Evolutionary conservation across 257 asterid species (phyloP).

Genomic region (Capsicum rhomboideum): DNA sequence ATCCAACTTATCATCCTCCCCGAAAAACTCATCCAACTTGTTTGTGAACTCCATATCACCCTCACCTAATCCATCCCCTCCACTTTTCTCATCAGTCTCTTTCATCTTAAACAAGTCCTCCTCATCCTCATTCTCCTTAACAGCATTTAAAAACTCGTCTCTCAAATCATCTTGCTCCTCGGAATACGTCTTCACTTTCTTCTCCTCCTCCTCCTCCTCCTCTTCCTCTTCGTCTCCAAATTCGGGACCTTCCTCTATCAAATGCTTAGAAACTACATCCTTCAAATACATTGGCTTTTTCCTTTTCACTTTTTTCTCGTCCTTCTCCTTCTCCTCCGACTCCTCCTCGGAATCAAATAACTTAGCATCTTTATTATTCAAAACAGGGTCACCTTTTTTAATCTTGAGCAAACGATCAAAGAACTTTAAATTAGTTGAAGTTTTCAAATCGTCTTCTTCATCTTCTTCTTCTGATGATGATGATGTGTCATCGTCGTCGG

Average conservation of each 20-base stretch:
- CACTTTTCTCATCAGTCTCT: conserved; percentile 13
- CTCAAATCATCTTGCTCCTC: conserved; percentile 73
- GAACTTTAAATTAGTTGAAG: conserved; percentile 15
- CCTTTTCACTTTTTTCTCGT: neutral
- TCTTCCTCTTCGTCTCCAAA: conserved; percentile 34
- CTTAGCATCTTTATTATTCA: conserved; percentile 48
- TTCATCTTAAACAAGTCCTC: conserved; percentile 55
- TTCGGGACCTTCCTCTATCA: conserved; percentile 68
- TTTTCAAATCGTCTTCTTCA: conserved; percentile 23
- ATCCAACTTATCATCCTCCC: conserved; percentile 64
- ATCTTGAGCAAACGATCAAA: conserved; percentile 57
- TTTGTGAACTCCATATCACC: conserved; percentile 17
- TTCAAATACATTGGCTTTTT: conserved; percentile 67
- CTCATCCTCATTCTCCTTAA: conserved; percentile 24
- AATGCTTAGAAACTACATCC: conserved; percentile 61
- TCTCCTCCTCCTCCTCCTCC: neutral
- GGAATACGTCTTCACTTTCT: conserved; percentile 37
- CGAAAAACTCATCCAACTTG: conserved; percentile 57
- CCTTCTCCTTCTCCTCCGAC: neutral
- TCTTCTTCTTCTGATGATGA: conserved; percentile 5
- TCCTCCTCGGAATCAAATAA: conserved; percentile 35
- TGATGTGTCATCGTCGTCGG: too few relatives aligned
- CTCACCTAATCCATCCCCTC: conserved; percentile 21
- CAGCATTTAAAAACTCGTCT: conserved; percentile 33
- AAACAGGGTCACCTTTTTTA: conserved; percentile 50